Conservation (phyloP, 108 stramenopile genomes). For the Ochromonas danica region DNA sequence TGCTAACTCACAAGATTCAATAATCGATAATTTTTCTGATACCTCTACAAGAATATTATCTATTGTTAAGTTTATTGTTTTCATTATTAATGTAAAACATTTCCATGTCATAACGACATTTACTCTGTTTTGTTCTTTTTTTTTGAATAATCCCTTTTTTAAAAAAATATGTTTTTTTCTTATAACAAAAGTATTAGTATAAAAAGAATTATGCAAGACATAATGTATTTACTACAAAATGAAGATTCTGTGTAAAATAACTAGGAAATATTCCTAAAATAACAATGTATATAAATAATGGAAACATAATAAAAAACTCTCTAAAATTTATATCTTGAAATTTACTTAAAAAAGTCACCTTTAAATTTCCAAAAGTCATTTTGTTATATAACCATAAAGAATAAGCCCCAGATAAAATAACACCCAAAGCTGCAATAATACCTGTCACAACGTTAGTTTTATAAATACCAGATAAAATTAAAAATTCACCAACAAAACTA, state of each 20-base stretch:
- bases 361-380: slow-evolving; percentile 33
- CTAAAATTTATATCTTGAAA: slow-evolving; percentile 29
- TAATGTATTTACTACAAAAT: slow-evolving; percentile 19
- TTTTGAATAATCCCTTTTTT: slow-evolving; percentile 17
- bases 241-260: background rate
- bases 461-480: slow-evolving; percentile 35
- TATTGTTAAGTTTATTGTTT: slow-evolving; percentile 24
- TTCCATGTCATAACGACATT: slow-evolving; percentile 16
- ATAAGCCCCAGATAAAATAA: slow-evolving; percentile 35
- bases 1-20: slow-evolving; percentile 6
- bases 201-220: slow-evolving; percentile 17
- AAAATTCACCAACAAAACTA: slow-evolving; percentile 41
- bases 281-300: slow-evolving; percentile 12
- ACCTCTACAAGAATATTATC: slow-evolving; percentile 17
- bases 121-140: slow-evolving; percentile 17
- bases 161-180: slow-evolving; percentile 18
- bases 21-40: slow-evolving; percentile 17
- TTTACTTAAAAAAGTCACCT: background rate
- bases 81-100: slow-evolving; percentile 45
- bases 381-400: slow-evolving; percentile 43
- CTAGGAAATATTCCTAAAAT: slow-evolving; percentile 19
- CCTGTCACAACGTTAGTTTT: slow-evolving; percentile 19
- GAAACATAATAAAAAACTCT: slow-evolving; percentile 26
- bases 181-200: slow-evolving; percentile 18
- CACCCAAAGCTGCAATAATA: slow-evolving; percentile 27